Evolutionary conservation across 108 stramenopile species (phyloP).

Genomic region (Thalassiosira profunda): DNA sequence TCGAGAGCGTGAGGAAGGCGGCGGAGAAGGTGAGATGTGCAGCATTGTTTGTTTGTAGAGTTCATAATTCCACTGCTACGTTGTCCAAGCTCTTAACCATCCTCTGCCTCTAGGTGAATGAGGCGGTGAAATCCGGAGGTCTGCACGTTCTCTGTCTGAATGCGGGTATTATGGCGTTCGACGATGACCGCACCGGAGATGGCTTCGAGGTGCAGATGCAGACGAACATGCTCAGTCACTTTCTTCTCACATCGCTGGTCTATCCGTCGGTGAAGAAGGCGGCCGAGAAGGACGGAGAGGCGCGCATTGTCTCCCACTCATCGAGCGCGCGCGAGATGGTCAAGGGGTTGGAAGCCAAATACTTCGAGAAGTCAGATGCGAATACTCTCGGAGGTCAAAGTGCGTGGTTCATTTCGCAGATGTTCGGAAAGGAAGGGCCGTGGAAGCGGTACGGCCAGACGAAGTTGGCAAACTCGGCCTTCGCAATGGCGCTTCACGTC

Average conservation of each 20-base stretch:
- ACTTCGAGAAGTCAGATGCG: conserved; percentile 54
- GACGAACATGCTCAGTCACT: conserved; percentile 65
- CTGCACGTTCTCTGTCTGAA: conserved; percentile 59
- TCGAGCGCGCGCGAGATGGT: conserved; percentile 22
- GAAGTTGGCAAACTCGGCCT: conserved; percentile 69
- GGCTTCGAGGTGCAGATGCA: conserved; percentile 73
- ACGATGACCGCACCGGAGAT: conserved; percentile 55
- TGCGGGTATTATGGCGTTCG: conserved; percentile 68
- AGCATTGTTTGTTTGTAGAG: no score
- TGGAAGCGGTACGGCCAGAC: conserved; percentile 60
- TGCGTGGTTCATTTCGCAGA: conserved; percentile 18
- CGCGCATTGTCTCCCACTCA: conserved; percentile 55
- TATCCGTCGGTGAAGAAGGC: conserved; percentile 52
- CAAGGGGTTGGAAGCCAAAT: conserved; percentile 44
- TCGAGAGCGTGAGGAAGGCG: conserved; percentile 45
- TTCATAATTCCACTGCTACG: no score
- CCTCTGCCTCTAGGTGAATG: conserved; percentile 32
- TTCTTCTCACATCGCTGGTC: conserved; percentile 62
- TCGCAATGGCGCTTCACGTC: conserved; percentile 54
- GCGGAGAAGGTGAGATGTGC: no score
- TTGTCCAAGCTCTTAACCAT: no score
- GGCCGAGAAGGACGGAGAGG: conserved; percentile 43
- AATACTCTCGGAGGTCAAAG: conserved; percentile 56
- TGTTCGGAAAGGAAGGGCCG: conserved; percentile 19
- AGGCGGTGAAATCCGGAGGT: conserved; percentile 27